phyloP scores from a whole-genome alignment of 73 alveolate genomes.

The Symbiodinium pilosum region DNA sequence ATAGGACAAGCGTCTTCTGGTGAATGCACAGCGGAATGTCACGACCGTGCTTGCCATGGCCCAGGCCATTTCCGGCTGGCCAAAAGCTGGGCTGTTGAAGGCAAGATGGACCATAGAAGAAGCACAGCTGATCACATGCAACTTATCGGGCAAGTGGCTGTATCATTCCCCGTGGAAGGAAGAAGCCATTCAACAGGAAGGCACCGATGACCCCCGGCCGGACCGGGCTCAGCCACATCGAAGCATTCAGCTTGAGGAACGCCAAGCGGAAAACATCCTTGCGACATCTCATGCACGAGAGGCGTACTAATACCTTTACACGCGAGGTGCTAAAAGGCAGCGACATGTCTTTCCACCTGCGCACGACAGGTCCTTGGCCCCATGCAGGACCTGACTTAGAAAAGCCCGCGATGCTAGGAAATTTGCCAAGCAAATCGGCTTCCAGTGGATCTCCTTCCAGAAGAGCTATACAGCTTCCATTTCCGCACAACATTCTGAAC shows the following conservation, averaged over 20 bases:
- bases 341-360: not conserved
- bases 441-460: not conserved
- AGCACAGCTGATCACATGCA: not conserved
- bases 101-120: not conserved
- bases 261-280: conserved; percentile 5
- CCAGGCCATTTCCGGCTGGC: not conserved
- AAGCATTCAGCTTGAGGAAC: not conserved
- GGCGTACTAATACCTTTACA: not conserved
- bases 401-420: not conserved
- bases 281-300: not conserved
- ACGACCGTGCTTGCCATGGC: not conserved
- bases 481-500: too few relatives aligned
- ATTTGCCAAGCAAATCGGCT: not conserved
- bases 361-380: not conserved
- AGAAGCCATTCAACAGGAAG: not conserved
- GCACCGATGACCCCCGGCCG: not conserved
- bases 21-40: not conserved
- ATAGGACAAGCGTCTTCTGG: not conserved
- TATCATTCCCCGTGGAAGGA: not conserved
- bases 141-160: not conserved
- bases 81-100: not conserved
- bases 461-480: too few relatives aligned
- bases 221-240: conserved; percentile 1
- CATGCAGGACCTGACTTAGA: not conserved
- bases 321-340: not conserved